Evolutionary conservation across 495 filamentous ascomycete species (phyloP).

Genomic region (Penicillium taxi): DNA sequence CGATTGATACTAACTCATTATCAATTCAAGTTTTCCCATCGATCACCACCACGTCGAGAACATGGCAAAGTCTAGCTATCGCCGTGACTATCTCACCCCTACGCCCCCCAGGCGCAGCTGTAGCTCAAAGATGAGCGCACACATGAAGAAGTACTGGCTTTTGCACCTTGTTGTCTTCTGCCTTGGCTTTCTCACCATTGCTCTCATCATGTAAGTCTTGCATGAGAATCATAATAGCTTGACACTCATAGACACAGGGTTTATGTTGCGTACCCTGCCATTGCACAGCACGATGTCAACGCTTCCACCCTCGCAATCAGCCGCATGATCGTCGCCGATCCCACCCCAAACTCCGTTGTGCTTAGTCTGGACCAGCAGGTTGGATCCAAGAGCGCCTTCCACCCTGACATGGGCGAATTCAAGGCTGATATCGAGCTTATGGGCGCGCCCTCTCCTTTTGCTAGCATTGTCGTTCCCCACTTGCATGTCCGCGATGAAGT

Average conservation of each 20-base stretch:
- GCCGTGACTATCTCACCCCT: too few species aligned
- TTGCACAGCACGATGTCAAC: slow-evolving; percentile 62
- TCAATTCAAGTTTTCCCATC: too few species aligned
- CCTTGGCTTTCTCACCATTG: too few species aligned
- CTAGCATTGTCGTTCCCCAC: slow-evolving; percentile 47
- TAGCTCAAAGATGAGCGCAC: too few species aligned
- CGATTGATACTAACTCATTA: too few species aligned
- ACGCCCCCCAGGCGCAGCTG: too few species aligned
- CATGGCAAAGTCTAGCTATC: too few species aligned
- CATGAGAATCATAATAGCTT: too few species aligned
- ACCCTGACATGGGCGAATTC: slow-evolving; percentile 51
- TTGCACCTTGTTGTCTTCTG: too few species aligned
- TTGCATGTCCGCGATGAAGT: slow-evolving; percentile 49
- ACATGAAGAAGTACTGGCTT: too few species aligned
- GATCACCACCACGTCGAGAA: too few species aligned
- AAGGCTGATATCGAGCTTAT: slow-evolving; percentile 44
- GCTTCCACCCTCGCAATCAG: slow-evolving; percentile 54
- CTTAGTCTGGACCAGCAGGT: slow-evolving; percentile 46
- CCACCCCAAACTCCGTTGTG: slow-evolving; percentile 47
- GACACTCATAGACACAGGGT: slow-evolving; percentile 39
- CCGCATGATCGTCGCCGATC: slow-evolving; percentile 50
- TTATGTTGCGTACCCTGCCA: slow-evolving; percentile 64
- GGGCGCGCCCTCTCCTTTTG: slow-evolving; percentile 45
- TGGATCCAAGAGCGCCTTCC: slow-evolving; percentile 38
- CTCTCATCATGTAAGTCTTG: too few species aligned